phyloP scores from a whole-genome alignment of 2,329 filamentous ascomycete genomes.

The Fusarium sp. region DNA sequence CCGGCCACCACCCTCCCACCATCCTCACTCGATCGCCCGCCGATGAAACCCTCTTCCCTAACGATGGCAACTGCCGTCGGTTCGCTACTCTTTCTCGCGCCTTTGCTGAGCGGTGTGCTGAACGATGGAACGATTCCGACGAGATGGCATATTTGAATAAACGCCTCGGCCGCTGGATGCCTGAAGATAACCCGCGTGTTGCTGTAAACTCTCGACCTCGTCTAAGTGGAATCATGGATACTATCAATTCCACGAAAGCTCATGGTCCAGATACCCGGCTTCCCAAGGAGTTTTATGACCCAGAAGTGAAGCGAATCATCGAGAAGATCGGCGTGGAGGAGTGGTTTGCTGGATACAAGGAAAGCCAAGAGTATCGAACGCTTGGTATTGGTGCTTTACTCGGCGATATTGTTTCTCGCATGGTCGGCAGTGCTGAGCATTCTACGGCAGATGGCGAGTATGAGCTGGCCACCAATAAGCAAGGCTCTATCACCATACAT shows the following conservation, averaged over 20 bases:
- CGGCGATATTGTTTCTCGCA: slow-evolving; percentile 82
- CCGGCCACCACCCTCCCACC: slow-evolving; percentile 68
- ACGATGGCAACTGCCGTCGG: slow-evolving; percentile 78
- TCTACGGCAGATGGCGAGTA: slow-evolving; percentile 65
- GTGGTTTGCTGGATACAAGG: slow-evolving; percentile 89
- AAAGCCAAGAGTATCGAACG: slow-evolving; percentile 86
- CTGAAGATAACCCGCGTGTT: slow-evolving; percentile 71
- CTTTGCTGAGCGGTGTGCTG: slow-evolving; percentile 77
- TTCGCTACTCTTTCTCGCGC: slow-evolving; percentile 76
- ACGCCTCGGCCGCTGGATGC: slow-evolving; percentile 87
- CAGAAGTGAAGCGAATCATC: slow-evolving; percentile 74
- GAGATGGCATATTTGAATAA: slow-evolving; percentile 88
- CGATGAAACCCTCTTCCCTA: slow-evolving; percentile 85
- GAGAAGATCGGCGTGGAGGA: slow-evolving; percentile 85
- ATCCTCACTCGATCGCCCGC: slow-evolving; percentile 72
- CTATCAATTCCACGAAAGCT: slow-evolving; percentile 86
- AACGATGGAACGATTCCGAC: slow-evolving; percentile 77
- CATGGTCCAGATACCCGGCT: slow-evolving; percentile 80
- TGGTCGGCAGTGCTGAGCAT: slow-evolving; percentile 73
- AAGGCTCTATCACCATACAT: slow-evolving; percentile 47
- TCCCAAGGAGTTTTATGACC: slow-evolving; percentile 88
- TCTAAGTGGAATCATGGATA: slow-evolving; percentile 92
- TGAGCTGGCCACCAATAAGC: slow-evolving; percentile 54
- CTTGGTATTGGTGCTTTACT: slow-evolving; percentile 87
- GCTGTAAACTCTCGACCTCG: slow-evolving; percentile 87